A percentile compares a stretch with the other conserved stretches of the same genome.
These are phyloP conservation scores for Penicillium brevicompactum DNA, from an alignment of 2,329 filamentous ascomycete species.

Conservation along the genomic window DNA sequence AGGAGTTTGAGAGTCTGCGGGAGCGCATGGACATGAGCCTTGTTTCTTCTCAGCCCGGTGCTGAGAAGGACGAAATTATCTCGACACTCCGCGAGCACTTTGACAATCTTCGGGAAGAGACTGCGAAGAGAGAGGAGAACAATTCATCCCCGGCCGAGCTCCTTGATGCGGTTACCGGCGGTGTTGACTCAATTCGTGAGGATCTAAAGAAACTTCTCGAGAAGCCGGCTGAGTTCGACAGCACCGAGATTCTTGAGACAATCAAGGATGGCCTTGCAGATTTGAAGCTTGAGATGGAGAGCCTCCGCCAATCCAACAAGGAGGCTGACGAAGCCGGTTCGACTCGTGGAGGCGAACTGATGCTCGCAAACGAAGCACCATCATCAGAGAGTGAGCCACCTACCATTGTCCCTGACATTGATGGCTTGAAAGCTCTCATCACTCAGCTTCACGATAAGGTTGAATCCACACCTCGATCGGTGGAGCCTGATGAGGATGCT, in stretches of 20 bases:
- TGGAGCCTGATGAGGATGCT: constrained; percentile 42
- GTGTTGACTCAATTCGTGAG: constrained; percentile 72
- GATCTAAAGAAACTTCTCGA: constrained; percentile 76
- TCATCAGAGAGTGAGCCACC: constrained; percentile 46
- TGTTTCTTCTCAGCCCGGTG: constrained; percentile 41
- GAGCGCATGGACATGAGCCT: constrained; percentile 44
- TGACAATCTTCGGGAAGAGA: constrained; percentile 52
- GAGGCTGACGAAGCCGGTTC: constrained; percentile 54
- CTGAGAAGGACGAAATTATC: constrained; percentile 68
- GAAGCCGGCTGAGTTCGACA: constrained; percentile 80
- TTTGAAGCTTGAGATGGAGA: constrained; percentile 76
- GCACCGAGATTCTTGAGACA: constrained; percentile 86
- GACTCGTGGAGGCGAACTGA: constrained; percentile 57
- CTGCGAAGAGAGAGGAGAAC: constrained; percentile 55
- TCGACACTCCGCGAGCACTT: constrained; percentile 62
- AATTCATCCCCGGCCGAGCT: constrained; percentile 58
- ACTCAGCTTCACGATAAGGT: constrained; percentile 82
- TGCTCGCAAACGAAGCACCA: constrained; percentile 59
- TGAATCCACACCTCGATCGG: constrained; percentile 57
- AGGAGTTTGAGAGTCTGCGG: constrained; percentile 64
- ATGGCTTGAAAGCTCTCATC: constrained; percentile 81
- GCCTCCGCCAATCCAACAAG: constrained; percentile 62
- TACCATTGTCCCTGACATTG: constrained; percentile 62
- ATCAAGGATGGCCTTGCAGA: constrained; percentile 78
- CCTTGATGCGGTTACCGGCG: constrained; percentile 64